These are phyloP conservation scores for Hericium alpestre DNA, from an alignment of 768 basidiomycete genomes.

Conservation along the genomic window DNA sequence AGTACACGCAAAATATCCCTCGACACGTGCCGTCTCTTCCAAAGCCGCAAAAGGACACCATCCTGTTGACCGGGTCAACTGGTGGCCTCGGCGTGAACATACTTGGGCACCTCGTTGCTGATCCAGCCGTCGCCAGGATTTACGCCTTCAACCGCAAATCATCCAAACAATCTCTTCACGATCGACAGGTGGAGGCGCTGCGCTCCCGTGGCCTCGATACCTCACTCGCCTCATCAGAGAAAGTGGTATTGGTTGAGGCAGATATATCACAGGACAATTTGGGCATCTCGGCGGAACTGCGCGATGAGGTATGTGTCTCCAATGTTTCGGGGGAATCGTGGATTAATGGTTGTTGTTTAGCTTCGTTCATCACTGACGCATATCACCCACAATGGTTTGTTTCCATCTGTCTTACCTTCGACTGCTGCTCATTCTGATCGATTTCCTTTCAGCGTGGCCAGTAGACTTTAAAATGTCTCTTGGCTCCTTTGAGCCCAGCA, in stretches of 20 bases:
- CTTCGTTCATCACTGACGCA: constrained; percentile 9
- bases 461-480: constrained; percentile 9
- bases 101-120: background rate
- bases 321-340: background rate
- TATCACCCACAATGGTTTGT: constrained; percentile 15
- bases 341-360: background rate
- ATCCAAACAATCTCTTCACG: background rate
- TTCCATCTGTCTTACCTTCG: background rate
- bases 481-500: constrained; percentile 7
- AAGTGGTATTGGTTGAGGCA: constrained; percentile 15
- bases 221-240: constrained; percentile 7
- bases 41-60: background rate
- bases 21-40: background rate
- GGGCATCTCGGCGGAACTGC: constrained; percentile 3
- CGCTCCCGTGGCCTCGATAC: background rate
- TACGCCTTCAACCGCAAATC: background rate
- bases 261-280: constrained; percentile 7
- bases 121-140: background rate
- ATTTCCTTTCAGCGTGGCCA: constrained; percentile 1
- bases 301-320: constrained; percentile 1
- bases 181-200: background rate
- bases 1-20: constrained; percentile 2
- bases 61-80: background rate
- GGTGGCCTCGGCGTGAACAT: background rate
- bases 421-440: background rate